Base-by-base conservation (phyloP, 2,329 filamentous ascomycete genomes). In the Malbranchea zuffiana region DNA sequence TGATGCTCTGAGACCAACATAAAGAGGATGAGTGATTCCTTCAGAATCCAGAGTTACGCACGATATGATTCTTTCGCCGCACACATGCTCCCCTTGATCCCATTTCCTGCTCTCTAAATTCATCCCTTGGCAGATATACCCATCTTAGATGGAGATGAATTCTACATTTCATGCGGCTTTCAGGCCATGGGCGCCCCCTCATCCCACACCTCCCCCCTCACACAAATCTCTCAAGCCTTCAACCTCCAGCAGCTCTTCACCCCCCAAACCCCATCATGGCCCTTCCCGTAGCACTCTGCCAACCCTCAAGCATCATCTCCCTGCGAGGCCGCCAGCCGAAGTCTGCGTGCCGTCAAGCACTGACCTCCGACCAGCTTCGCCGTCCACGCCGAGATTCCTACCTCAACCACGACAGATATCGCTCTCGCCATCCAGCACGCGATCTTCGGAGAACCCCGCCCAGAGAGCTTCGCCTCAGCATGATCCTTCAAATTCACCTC, bases 381-480 rank as follows among this genome's bases (percentile, higher is more conserved):
- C 32, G 27, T 35, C 32, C 11, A 12, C n/a, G 18, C 31, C 31
- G 16, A 33, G 25, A 35, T 35, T 17, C 32, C 32, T 11, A 35
- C 12, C 32, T 26, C 21, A 17, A 35, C 21, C 21, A 35, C 21
- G 15, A 35, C n/a, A 35, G 21, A 25, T 13, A 26, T 35, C 21
- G n/a, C 20, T 35, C 25, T 17, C 11, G 7, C 21, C 32, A 35
- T 26, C 15, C 32, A 35, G 21, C 19, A n/a, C 15, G 15, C 12
- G 12, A 35, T 5, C 21, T 26, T 35, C 10, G 13, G 23, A 35
- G 5, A 35, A 3, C 12, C 11, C 32, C 21, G 19, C 5, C 11
- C 20, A 35, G 6, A 16, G 19, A 26, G n/a, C 21, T 17, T 35
- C 12, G 11, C 13, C 20, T 35, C 20, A 6, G 20, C 32, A 35